Conservation (phyloP, 345 rosid species). For the Eucalyptus marginata region DNA sequence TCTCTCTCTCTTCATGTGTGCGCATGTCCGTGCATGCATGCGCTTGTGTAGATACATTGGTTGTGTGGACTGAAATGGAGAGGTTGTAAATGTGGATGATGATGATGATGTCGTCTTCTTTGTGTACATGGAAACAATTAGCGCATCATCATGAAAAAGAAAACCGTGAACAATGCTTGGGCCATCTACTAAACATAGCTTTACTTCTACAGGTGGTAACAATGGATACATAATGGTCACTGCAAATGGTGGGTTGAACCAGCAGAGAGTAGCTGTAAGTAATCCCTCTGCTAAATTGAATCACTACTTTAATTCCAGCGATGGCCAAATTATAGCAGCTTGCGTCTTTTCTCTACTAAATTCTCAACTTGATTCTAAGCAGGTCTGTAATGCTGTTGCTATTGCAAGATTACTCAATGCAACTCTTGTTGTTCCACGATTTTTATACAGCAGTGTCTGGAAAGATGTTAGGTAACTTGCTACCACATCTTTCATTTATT, state of each 20-base stretch:
- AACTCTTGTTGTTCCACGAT: conserved; percentile 81
- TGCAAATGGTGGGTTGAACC: conserved; percentile 97
- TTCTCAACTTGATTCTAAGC: conserved; percentile 5
- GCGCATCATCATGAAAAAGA: neutral
- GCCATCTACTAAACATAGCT: neutral
- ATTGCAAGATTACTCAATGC: conserved; percentile 80
- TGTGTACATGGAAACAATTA: neutral
- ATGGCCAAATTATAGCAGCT: neutral
- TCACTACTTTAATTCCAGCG: neutral
- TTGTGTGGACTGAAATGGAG: neutral
- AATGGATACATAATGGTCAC: conserved; percentile 90
- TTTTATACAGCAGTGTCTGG: conserved; percentile 96
- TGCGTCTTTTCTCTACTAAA: neutral
- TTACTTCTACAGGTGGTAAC: conserved; percentile 37
- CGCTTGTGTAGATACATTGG: neutral
- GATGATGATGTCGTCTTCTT: neutral
- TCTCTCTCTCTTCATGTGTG: neutral
- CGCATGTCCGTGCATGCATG: neutral
- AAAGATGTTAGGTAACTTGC: conserved; percentile 69
- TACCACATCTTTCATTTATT: neutral
- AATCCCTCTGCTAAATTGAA: neutral
- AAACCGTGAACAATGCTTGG: neutral
- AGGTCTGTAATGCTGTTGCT: conserved; percentile 93
- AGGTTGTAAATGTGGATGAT: neutral
- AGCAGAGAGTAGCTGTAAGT: conserved; percentile 97